Evolutionary conservation across 345 rosid genomes (phyloP), one percentile per base, ranked within the genome.

Genomic region (Heritiera fomes): DNA sequence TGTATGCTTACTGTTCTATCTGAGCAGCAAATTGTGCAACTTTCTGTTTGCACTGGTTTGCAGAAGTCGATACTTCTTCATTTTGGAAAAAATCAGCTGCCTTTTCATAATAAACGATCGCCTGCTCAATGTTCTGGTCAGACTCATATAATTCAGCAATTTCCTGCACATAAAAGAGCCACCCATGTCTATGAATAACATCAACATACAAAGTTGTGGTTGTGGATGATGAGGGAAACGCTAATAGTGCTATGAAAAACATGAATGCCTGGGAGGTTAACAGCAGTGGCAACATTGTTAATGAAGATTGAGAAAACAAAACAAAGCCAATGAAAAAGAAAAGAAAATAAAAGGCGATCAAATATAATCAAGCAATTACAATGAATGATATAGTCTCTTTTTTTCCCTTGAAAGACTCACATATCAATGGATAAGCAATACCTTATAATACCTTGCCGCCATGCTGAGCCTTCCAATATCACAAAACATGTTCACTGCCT

Each of bases 401-500:
- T 14, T 47, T 12, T 38, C n/a, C 71, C 32, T 23, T 18, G 46
- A 64, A 52, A 76, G 28, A 34, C 14, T 13, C 1, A 28, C 75
- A 38, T 34, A 77, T 76, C 50, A 75, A 38, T 38, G 72, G 47
- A 76, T 47, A 58, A n/a, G 68, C 18, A 55, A 50, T 82, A 91
- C 98, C 98, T 96, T 96, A 83, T 83, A 89, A 81, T 94, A 94
- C 89, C 98, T 92, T 77, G 99, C 99, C 80, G 98, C 99, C 98
- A 96, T 94, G 86, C 89, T 92, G 83, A 96, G 92, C 88, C 98
- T 89, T 83, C 98, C 99, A 66, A 91, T 94, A 79, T 96, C 99
- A 82, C 94, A 92, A 62, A 89, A 90, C 84, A 92, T 58, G 56
- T 87, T 90, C 78, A 94, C 91, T 5, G 98, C 99, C 82, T 89